Conservation (phyloP, 441 rosid genomes). For the Cnidoscolus chayamansa region DNA sequence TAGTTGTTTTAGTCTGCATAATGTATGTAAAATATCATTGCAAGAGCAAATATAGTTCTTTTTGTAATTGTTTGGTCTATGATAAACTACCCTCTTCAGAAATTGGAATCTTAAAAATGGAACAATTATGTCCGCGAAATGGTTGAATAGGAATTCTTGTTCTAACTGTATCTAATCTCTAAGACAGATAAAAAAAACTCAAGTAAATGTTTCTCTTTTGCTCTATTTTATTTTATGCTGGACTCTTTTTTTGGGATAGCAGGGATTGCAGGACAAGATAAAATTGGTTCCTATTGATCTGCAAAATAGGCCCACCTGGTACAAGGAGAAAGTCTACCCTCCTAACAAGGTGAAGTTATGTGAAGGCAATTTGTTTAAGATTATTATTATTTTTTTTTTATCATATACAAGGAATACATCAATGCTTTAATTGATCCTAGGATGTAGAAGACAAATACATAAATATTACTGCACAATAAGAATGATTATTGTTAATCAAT, state of each 20-base stretch:
- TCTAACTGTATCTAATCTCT: neutral
- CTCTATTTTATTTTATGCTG: neutral
- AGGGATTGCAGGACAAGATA: conserved; percentile 76
- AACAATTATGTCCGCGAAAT: neutral
- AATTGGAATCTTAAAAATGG: neutral
- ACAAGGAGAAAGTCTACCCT: conserved; percentile 68
- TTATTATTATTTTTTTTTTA: neutral
- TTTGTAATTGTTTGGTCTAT: neutral
- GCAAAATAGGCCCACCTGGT: conserved; percentile 77
- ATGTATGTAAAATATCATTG: neutral
- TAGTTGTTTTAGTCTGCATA: neutral
- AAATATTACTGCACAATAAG: neutral
- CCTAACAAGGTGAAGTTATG: conserved; percentile 57
- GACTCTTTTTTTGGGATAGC: conserved; percentile 15
- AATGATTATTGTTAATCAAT: neutral
- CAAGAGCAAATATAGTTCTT: neutral
- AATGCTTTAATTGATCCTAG: neutral
- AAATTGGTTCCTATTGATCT: conserved; percentile 73
- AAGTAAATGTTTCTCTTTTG: neutral
- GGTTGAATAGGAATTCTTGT: conserved; percentile 1
- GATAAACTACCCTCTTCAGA: neutral
- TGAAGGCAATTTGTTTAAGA: neutral
- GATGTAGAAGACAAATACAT: neutral
- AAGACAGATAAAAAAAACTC: neutral
- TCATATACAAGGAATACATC: neutral